Percentiles rank a stretch among this genome's conserved stretches.
Conservation (phyloP, 164 flowering plant genomes). For the Sextonia rubra region DNA sequence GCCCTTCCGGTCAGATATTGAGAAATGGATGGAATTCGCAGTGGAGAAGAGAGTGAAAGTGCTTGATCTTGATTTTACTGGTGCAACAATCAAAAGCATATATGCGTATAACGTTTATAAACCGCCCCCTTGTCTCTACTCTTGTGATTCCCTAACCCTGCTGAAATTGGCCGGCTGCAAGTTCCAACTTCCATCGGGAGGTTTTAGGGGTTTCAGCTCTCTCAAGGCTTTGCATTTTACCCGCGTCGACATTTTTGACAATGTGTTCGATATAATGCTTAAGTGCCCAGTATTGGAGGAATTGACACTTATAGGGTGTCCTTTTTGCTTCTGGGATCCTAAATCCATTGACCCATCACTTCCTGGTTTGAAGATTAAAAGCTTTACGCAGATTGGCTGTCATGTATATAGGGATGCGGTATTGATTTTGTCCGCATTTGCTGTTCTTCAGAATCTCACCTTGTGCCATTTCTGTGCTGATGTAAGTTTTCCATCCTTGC, state of each 20-base stretch:
- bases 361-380: neutral
- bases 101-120: neutral
- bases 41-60: neutral
- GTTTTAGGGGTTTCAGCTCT: neutral
- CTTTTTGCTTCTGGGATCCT: neutral
- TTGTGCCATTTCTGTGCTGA: neutral
- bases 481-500: neutral
- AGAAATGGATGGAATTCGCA: constrained; percentile 15
- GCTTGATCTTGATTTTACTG: constrained; percentile 7
- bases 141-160: neutral
- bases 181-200: neutral
- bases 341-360: neutral
- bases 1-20: neutral
- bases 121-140: neutral
- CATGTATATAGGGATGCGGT: neutral
- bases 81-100: neutral
- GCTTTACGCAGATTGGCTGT: neutral
- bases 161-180: neutral
- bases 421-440: neutral
- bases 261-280: neutral
- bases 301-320: constrained; percentile 2
- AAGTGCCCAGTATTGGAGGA: constrained; percentile 1
- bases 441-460: constrained; percentile 5
- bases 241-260: neutral
- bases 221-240: neutral